These are phyloP conservation scores for Salix exigua DNA, from an alignment of 345 rosid species.

Conservation along the genomic window DNA sequence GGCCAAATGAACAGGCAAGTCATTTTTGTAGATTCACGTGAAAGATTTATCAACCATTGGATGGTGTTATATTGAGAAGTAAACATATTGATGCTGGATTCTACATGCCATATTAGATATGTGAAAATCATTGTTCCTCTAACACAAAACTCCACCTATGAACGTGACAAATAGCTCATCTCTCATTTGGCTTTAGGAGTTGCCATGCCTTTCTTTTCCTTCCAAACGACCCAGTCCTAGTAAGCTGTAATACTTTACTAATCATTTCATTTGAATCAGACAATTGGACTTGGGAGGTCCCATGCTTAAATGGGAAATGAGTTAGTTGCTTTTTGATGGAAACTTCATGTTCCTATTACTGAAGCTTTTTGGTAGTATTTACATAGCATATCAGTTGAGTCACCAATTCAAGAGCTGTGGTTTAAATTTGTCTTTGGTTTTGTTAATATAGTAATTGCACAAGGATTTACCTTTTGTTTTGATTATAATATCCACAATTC, in stretches of 20 bases:
- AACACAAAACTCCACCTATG: neutral
- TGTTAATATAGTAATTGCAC: neutral
- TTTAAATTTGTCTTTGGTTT: neutral
- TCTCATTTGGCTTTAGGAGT: neutral
- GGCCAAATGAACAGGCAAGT: constrained; percentile 35
- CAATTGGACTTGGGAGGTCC: neutral
- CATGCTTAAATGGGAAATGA: neutral
- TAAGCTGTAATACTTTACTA: neutral
- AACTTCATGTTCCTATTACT: neutral
- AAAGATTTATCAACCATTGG: neutral
- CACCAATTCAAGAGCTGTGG: neutral
- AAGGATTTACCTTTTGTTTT: neutral
- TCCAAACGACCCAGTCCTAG: neutral
- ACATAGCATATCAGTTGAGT: neutral
- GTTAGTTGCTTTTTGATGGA: neutral
- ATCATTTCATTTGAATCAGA: neutral
- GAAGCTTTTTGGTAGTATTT: neutral
- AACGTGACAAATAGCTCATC: neutral
- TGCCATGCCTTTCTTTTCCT: neutral
- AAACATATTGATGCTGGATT: neutral
- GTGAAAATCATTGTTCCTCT: neutral
- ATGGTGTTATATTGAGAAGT: neutral
- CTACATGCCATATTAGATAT: neutral
- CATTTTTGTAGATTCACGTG: neutral
- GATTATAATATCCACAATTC: constrained; percentile 3